Percentiles rank a stretch among this genome's conserved stretches.
These are phyloP conservation scores for Colletotrichum endophyticum DNA, from an alignment of 2,329 filamentous ascomycete species.

Conservation along the genomic window DNA sequence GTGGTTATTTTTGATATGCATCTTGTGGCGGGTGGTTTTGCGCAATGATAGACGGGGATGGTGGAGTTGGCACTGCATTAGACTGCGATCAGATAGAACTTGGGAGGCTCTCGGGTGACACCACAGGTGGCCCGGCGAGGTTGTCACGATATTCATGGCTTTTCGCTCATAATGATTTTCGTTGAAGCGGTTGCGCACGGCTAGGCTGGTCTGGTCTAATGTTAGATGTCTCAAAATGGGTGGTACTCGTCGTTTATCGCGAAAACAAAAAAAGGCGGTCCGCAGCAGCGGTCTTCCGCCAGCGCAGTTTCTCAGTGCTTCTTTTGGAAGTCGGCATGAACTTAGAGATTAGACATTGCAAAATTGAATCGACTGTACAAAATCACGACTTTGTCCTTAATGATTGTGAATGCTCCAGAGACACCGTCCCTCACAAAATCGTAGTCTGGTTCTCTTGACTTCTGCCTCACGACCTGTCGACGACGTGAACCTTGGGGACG, in stretches of 20 bases:
- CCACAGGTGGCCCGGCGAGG: conserved; percentile 19
- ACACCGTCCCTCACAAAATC: not conserved
- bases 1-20: conserved; percentile 25
- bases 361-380: conserved; percentile 1
- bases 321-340: not conserved
- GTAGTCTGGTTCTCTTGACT: not conserved
- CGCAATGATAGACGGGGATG: conserved; percentile 27
- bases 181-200: conserved; percentile 16
- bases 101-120: conserved; percentile 21
- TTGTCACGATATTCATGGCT: conserved; percentile 25
- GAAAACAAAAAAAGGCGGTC: not conserved
- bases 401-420: not conserved
- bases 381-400: not conserved
- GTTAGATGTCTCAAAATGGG: conserved; percentile 20
- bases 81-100: conserved; percentile 32
- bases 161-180: conserved; percentile 22
- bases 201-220: conserved; percentile 21
- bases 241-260: conserved; percentile 7
- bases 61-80: conserved; percentile 34
- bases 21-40: conserved; percentile 24
- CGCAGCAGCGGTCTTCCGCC: not conserved
- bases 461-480: conserved; percentile 49
- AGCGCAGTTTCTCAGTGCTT: not conserved
- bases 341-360: conserved; percentile 13
- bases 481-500: conserved; percentile 65